phyloP scores from a whole-genome alignment of 208 protist species.

The Crithidia brevicula region DNA sequence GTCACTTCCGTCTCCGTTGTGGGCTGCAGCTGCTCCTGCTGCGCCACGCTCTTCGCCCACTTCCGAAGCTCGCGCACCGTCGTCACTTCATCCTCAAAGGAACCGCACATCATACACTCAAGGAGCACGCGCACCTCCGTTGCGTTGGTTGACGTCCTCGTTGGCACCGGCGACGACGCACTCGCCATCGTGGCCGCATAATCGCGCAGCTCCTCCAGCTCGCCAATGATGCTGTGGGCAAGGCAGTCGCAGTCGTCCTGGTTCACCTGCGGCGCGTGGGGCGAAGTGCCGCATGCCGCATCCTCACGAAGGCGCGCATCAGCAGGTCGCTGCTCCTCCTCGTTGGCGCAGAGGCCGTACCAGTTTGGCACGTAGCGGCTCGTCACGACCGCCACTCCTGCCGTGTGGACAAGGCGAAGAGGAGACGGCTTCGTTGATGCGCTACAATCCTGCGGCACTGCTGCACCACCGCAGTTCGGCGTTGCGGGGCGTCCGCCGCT shows the following conservation, averaged over 20 bases:
- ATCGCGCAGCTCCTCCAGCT: neutral
- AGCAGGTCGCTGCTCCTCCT: neutral
- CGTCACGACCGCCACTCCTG: too few species aligned
- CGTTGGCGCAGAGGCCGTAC: slow-evolving; percentile 6
- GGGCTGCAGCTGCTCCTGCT: slow-evolving; percentile 20
- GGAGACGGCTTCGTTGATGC: too few species aligned
- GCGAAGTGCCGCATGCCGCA: too few species aligned
- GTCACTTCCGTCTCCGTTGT: slow-evolving; percentile 36
- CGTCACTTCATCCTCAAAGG: slow-evolving; percentile 31
- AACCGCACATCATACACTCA: slow-evolving; percentile 7
- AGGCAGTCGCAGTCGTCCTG: slow-evolving; percentile 1
- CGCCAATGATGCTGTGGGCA: neutral
- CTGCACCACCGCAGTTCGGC: too few species aligned
- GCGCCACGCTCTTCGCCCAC: slow-evolving; percentile 25
- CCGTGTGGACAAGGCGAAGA: too few species aligned
- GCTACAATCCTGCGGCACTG: too few species aligned
- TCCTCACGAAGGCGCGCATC: too few species aligned
- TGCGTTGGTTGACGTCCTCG: neutral
- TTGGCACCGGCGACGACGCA: slow-evolving; percentile 1
- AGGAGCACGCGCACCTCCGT: slow-evolving; percentile 8
- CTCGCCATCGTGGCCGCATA: neutral
- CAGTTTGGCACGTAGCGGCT: slow-evolving; percentile 26
- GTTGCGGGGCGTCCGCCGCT: too few species aligned
- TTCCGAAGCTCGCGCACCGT: slow-evolving; percentile 25
- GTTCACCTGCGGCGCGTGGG: neutral